Evolutionary conservation across 805 yeast species (phyloP).

Genomic region (Candida schatavii): DNA sequence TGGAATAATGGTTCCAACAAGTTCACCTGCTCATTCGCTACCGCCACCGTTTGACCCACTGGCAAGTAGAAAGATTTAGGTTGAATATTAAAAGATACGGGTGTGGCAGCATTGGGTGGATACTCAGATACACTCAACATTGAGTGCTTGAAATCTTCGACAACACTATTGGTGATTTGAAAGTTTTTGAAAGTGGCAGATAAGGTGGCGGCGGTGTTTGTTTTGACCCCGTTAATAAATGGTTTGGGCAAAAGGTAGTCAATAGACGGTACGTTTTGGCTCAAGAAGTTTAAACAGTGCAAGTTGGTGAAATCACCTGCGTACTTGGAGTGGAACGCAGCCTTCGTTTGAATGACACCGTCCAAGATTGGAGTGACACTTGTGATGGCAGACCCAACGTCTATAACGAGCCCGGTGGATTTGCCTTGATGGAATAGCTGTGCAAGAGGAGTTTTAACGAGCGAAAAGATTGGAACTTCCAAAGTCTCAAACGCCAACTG

Average conservation of each 20-base stretch:
- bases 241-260: constrained; percentile 16
- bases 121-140: constrained; percentile 25
- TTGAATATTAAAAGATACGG: constrained; percentile 8
- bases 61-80: constrained; percentile 20
- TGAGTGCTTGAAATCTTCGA: constrained; percentile 36
- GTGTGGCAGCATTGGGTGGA: constrained; percentile 10
- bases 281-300: constrained; percentile 52
- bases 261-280: constrained; percentile 9
- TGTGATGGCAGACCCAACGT: constrained; percentile 68
- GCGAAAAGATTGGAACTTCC: constrained; percentile 71
- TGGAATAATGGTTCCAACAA: constrained; percentile 69
- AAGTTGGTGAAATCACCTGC: constrained; percentile 84
- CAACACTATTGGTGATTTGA: constrained; percentile 32
- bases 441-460: constrained; percentile 75
- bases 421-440: constrained; percentile 76
- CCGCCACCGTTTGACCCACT: constrained; percentile 15
- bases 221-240: not conserved
- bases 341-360: constrained; percentile 67
- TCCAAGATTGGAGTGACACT: constrained; percentile 76
- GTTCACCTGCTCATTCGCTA: constrained; percentile 44
- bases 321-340: constrained; percentile 61
- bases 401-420: constrained; percentile 75
- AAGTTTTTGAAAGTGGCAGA: constrained; percentile 34
- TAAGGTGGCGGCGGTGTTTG: constrained; percentile 3
- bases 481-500: constrained; percentile 75